These are phyloP conservation scores for Mentha longifolia DNA, from an alignment of 257 asterid species.

Conservation along the genomic window DNA sequence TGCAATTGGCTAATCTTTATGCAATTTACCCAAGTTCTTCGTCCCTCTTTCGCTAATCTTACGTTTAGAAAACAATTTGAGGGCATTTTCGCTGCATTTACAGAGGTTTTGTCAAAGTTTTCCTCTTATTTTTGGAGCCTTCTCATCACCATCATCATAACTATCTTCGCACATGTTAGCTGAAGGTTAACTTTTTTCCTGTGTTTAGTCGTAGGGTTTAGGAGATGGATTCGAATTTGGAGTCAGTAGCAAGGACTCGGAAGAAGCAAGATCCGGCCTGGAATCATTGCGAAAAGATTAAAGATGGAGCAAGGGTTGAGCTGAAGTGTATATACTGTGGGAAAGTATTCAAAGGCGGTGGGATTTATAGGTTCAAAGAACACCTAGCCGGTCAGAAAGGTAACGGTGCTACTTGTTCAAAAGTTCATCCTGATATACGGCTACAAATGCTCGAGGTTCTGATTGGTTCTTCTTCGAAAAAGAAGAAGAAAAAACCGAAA, in stretches of 20 bases:
- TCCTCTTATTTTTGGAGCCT: background rate
- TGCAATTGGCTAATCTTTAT: constrained; percentile 6
- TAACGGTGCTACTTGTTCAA: constrained; percentile 83
- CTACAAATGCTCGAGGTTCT: constrained; percentile 82
- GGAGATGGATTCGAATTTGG: constrained; percentile 61
- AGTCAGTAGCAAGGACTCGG: constrained; percentile 65
- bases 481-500: constrained; percentile 63
- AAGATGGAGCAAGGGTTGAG: constrained; percentile 73
- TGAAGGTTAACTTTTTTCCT: constrained; percentile 13
- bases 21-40: background rate
- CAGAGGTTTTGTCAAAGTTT: background rate
- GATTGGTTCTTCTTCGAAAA: constrained; percentile 60
- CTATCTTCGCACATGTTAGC: background rate
- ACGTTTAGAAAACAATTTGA: background rate
- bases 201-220: constrained; percentile 25
- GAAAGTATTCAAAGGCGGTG: constrained; percentile 91
- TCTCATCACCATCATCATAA: background rate
- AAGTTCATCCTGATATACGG: constrained; percentile 80
- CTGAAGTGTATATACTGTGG: constrained; percentile 88
- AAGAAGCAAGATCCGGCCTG: constrained; percentile 96
- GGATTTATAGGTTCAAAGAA: constrained; percentile 93
- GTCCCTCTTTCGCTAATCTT: constrained; percentile 24
- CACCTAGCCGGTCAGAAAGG: constrained; percentile 97
- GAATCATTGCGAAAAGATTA: constrained; percentile 88
- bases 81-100: background rate